Percentiles rank a stretch among this genome's conserved stretches.
phyloP scores from a whole-genome alignment of 1,284 basidiomycete genomes.

The Flammula alnicola region DNA sequence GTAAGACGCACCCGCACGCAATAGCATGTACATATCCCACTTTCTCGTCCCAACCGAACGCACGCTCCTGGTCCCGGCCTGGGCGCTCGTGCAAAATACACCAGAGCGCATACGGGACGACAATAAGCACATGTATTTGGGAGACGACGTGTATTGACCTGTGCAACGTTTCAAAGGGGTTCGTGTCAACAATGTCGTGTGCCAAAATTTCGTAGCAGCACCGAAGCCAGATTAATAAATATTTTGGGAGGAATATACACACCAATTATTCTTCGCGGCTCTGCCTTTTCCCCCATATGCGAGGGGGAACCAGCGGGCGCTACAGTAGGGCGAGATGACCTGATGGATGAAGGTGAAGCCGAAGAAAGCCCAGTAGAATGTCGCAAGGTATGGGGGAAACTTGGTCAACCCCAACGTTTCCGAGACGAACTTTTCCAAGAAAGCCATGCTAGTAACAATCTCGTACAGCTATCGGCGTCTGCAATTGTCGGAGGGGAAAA shows the following conservation, averaged over 20 bases:
- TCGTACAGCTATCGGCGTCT: too few relatives aligned
- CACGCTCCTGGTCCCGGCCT: slow-evolving; percentile 49
- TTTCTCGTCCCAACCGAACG: slow-evolving; percentile 60
- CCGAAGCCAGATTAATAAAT: not conserved
- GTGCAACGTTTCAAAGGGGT: too few relatives aligned
- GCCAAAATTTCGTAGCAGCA: not conserved
- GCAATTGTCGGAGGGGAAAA: too few relatives aligned
- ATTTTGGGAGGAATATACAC: slow-evolving; percentile 16
- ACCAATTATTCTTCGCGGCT: slow-evolving; percentile 61
- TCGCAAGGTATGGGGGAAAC: slow-evolving; percentile 38
- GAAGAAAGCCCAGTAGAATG: slow-evolving; percentile 61
- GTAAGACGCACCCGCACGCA: slow-evolving; percentile 52
- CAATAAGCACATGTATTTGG: slow-evolving; percentile 54
- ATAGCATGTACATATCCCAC: slow-evolving; percentile 55
- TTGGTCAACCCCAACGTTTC: slow-evolving; percentile 41
- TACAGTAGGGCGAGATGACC: slow-evolving; percentile 53
- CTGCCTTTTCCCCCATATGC: slow-evolving; percentile 47
- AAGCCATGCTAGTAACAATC: too few relatives aligned
- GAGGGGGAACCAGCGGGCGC: slow-evolving; percentile 43
- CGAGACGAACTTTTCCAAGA: slow-evolving; percentile 28
- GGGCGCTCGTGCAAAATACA: slow-evolving; percentile 40
- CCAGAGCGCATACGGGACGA: slow-evolving; percentile 53
- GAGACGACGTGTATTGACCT: slow-evolving; percentile 64
- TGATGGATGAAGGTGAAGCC: slow-evolving; percentile 54
- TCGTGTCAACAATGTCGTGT: too few relatives aligned